A percentile compares a stretch with the other conserved stretches of the same genome.
Evolutionary conservation across 371 early-diverging fungal genomes (phyloP).

Genomic region (Actinomortierella wolfii): DNA sequence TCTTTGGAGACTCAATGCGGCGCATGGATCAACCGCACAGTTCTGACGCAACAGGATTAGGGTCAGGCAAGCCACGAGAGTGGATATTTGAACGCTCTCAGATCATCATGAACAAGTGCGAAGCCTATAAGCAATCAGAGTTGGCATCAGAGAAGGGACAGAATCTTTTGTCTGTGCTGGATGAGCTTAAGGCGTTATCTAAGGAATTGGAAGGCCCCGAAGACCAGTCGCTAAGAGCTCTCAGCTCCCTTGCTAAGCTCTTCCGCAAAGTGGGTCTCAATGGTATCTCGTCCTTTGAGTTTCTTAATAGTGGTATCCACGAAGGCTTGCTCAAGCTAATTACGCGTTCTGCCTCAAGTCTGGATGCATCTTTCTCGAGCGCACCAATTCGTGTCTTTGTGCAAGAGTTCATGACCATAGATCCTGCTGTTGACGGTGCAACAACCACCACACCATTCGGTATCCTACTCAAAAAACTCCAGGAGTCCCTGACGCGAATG

Average conservation of each 20-base stretch:
- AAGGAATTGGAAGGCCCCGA: slow-evolving; percentile 16
- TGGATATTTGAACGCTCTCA: slow-evolving; percentile 37
- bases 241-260: slow-evolving; percentile 33
- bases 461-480: slow-evolving; percentile 70
- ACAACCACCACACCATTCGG: slow-evolving; percentile 29
- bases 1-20: too few species aligned
- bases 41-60: slow-evolving; percentile 22
- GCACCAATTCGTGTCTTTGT: slow-evolving; percentile 16
- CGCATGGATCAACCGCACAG: too few species aligned
- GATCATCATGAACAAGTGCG: slow-evolving; percentile 15
- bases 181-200: slow-evolving; percentile 21
- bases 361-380: slow-evolving; percentile 6
- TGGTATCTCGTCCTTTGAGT: slow-evolving; percentile 84
- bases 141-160: background rate
- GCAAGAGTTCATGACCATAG: slow-evolving; percentile 19
- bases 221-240: slow-evolving; percentile 4
- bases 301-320: slow-evolving; percentile 77
- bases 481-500: slow-evolving; percentile 73
- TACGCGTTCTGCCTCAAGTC: slow-evolving; percentile 43
- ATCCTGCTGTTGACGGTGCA: too few species aligned
- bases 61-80: slow-evolving; percentile 28
- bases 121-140: background rate
- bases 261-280: slow-evolving; percentile 41
- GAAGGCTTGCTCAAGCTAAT: slow-evolving; percentile 60
- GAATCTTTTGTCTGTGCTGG: slow-evolving; percentile 15